phyloP scores from a whole-genome alignment of 129 eudicot species.

The Saussurea involucrata region DNA sequence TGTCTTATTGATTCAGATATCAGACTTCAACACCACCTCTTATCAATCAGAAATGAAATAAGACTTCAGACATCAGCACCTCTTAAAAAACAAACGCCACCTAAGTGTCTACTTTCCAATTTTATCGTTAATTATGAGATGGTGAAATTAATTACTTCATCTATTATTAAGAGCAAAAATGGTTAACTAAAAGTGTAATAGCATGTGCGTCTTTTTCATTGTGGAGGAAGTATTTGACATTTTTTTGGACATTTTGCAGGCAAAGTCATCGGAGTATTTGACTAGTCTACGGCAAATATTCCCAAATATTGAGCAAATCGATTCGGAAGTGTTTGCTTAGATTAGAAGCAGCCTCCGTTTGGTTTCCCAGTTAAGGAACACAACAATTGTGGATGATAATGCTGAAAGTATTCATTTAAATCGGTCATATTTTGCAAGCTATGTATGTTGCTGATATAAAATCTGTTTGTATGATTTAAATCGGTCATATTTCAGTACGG shows the following conservation, averaged over 20 bases:
- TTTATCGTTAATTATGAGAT: too few species aligned
- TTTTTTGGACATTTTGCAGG: slow-evolving; percentile 42
- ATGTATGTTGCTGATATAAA: background rate
- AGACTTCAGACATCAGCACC: too few species aligned
- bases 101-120: too few species aligned
- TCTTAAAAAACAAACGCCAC: too few species aligned
- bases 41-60: too few species aligned
- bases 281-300: slow-evolving; percentile 61
- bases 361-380: slow-evolving; percentile 1
- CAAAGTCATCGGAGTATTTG: slow-evolving; percentile 48
- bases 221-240: background rate
- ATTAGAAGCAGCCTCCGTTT: background rate
- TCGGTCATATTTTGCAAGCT: background rate
- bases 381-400: background rate
- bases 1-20: too few species aligned
- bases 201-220: background rate
- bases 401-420: background rate
- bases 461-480: background rate
- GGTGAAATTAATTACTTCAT: too few species aligned
- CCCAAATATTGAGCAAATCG: slow-evolving; percentile 80
- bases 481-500: too few species aligned
- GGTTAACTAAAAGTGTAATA: too few species aligned
- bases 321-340: slow-evolving; percentile 67
- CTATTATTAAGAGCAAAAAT: too few species aligned
- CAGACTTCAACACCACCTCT: too few species aligned